Conservation (phyloP, 805 yeast genomes). For the Cephaloascus albidus region DNA sequence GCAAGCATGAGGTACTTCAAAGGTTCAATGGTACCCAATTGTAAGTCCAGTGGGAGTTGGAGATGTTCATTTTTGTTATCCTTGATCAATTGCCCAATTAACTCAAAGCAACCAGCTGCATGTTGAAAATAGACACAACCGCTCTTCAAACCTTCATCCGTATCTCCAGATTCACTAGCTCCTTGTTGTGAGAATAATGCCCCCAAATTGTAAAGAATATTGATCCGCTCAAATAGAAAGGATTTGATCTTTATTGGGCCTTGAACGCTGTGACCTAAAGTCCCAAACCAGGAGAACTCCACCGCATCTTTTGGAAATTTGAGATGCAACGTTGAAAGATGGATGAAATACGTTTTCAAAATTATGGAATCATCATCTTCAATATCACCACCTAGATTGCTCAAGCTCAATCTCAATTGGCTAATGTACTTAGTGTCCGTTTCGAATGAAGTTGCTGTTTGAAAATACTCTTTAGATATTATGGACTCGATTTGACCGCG, state of each 20-base stretch:
- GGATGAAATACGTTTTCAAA: slow-evolving; percentile 36
- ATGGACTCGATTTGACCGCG: slow-evolving; percentile 26
- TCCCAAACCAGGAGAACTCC: slow-evolving; percentile 66
- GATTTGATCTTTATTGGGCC: slow-evolving; percentile 39
- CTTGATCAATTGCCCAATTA: slow-evolving; percentile 14
- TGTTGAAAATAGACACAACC: slow-evolving; percentile 59
- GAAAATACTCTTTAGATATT: slow-evolving; percentile 39
- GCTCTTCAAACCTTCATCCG: slow-evolving; percentile 47
- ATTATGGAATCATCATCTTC: slow-evolving; percentile 23
- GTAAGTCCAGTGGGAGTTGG: slow-evolving; percentile 35
- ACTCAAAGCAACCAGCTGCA: slow-evolving; percentile 60
- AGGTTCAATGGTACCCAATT: slow-evolving; percentile 37
- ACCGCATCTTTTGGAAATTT: slow-evolving; percentile 60
- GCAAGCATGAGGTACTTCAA: slow-evolving; percentile 54
- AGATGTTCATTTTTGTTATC: slow-evolving; percentile 1
- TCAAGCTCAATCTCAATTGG: slow-evolving; percentile 30
- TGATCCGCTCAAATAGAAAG: slow-evolving; percentile 49
- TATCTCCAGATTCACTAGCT: slow-evolving; percentile 27
- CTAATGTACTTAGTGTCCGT: slow-evolving; percentile 33
- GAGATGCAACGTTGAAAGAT: slow-evolving; percentile 28
- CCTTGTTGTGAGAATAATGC: slow-evolving; percentile 54
- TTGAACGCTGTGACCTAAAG: slow-evolving; percentile 46
- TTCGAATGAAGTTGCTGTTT: slow-evolving; percentile 28
- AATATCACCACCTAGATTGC: slow-evolving; percentile 19
- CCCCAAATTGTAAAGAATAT: slow-evolving; percentile 62